A percentile compares a stretch with the other conserved stretches of the same genome.
phyloP scores from a whole-genome alignment of 352 stramenopile genomes.

The Pythium scleroteichum region DNA sequence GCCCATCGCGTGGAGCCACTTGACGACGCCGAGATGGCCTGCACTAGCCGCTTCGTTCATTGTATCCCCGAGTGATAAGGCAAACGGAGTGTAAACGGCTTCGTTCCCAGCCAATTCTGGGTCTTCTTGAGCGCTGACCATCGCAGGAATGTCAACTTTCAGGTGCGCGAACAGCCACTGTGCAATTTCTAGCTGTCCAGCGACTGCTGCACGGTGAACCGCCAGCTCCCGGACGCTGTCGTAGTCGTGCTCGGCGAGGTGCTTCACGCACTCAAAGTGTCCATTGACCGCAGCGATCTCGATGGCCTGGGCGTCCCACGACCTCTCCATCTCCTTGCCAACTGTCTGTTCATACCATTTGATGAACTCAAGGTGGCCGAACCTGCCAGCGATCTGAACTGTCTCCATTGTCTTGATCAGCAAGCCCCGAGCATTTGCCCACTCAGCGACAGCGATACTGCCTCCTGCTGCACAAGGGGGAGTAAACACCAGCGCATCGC shows the following conservation, averaged over 20 bases:
- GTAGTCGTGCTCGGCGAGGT: background rate
- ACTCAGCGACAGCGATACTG: slow-evolving; percentile 4
- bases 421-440: background rate
- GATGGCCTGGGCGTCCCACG: background rate
- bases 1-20: background rate
- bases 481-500: too few species aligned
- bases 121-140: too few species aligned
- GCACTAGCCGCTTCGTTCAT: background rate
- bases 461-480: background rate
- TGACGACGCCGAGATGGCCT: slow-evolving; percentile 5
- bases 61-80: too few species aligned
- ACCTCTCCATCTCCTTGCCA: background rate
- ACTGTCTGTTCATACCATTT: slow-evolving; percentile 2
- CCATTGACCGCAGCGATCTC: background rate
- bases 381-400: background rate
- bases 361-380: slow-evolving; percentile 13
- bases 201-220: too few species aligned
- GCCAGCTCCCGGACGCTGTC: too few species aligned
- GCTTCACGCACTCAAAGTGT: background rate
- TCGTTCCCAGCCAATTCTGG: too few species aligned
- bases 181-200: too few species aligned
- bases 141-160: too few species aligned
- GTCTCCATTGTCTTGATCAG: background rate
- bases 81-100: too few species aligned
- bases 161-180: too few species aligned